A percentile compares a stretch with the other conserved stretches of the same genome.
Evolutionary conservation across 352 stramenopile genomes (phyloP).

Genomic region (Pythium apleroticum): DNA sequence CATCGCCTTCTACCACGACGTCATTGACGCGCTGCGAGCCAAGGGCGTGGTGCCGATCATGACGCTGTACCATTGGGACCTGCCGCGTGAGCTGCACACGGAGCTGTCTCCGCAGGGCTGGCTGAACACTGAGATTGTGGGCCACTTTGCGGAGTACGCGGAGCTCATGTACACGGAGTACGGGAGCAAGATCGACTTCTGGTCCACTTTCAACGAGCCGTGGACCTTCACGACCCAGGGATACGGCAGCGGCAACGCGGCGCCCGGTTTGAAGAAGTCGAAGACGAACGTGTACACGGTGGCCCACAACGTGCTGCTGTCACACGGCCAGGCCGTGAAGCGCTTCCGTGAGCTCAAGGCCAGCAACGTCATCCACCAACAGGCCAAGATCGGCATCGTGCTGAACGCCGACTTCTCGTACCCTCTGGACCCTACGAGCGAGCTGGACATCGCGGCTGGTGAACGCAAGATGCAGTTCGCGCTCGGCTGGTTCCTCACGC

Average conservation of each 20-base stretch:
- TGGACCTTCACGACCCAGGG: slow-evolving; percentile 85
- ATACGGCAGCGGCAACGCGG: slow-evolving; percentile 76
- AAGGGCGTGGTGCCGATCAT: slow-evolving; percentile 87
- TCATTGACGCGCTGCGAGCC: slow-evolving; percentile 85
- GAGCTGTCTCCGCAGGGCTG: slow-evolving; percentile 73
- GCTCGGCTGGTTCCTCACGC: slow-evolving; percentile 91
- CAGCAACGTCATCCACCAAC: slow-evolving; percentile 31
- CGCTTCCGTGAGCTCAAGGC: slow-evolving; percentile 84
- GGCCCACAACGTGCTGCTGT: slow-evolving; percentile 90
- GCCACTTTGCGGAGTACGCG: slow-evolving; percentile 88
- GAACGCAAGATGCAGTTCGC: slow-evolving; percentile 88
- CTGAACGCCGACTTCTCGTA: slow-evolving; percentile 80
- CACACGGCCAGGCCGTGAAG: slow-evolving; percentile 85
- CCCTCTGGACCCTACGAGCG: slow-evolving; percentile 69
- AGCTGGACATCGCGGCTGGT: slow-evolving; percentile 53
- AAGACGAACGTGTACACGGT: slow-evolving; percentile 47
- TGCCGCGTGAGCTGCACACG: slow-evolving; percentile 87
- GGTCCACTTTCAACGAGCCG: slow-evolving; percentile 96
- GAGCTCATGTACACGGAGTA: slow-evolving; percentile 89
- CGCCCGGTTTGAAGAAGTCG: slow-evolving; percentile 35
- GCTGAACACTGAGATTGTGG: slow-evolving; percentile 55
- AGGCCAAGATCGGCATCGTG: slow-evolving; percentile 91
- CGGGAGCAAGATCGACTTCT: slow-evolving; percentile 91
- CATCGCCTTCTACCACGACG: slow-evolving; percentile 91
- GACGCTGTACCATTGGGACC: slow-evolving; percentile 97